A percentile compares a stretch with the other conserved stretches of the same genome.
phyloP scores from a whole-genome alignment of 2,329 filamentous ascomycete genomes.

The Monosporascus ibericus region DNA sequence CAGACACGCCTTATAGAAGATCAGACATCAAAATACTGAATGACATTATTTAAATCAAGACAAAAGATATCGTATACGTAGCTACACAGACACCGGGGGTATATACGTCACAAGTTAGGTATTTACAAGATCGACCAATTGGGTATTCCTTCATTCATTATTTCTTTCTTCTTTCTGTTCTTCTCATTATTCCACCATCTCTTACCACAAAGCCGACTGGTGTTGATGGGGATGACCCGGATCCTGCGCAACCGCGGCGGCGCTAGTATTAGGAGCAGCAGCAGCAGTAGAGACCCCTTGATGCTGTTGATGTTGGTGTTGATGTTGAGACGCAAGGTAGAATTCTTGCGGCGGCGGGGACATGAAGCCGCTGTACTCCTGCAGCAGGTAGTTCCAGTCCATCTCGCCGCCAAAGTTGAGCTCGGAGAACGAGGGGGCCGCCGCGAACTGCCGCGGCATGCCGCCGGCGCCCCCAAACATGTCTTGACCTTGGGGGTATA shows the following conservation, averaged over 20 bases:
- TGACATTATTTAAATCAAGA: no score
- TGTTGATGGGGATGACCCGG: background rate
- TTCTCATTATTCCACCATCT: no score
- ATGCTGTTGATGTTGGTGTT: background rate
- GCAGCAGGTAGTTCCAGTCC: slow-evolving; percentile 25
- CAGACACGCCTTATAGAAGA: no score
- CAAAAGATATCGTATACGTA: no score
- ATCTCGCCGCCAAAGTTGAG: slow-evolving; percentile 27
- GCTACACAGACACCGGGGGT: no score
- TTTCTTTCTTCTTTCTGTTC: no score
- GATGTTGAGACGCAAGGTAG: slow-evolving; percentile 9
- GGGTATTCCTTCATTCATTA: no score
- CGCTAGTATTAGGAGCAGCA: background rate
- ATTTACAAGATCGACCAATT: no score
- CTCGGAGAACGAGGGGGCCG: slow-evolving; percentile 19
- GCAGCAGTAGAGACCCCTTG: background rate
- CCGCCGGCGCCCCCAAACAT: slow-evolving; percentile 19
- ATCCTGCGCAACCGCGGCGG: background rate
- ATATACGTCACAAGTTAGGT: no score
- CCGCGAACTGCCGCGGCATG: slow-evolving; percentile 21
- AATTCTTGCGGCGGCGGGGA: slow-evolving; percentile 5
- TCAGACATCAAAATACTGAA: no score
- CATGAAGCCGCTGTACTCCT: slow-evolving; percentile 23
- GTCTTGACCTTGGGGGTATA: slow-evolving; percentile 14
- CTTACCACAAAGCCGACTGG: no score